Percentiles rank a stretch among this genome's conserved stretches.
These are phyloP conservation scores for Phellopilus nigrolimitatus DNA, from an alignment of 1,284 basidiomycete genomes.

Conservation along the genomic window DNA sequence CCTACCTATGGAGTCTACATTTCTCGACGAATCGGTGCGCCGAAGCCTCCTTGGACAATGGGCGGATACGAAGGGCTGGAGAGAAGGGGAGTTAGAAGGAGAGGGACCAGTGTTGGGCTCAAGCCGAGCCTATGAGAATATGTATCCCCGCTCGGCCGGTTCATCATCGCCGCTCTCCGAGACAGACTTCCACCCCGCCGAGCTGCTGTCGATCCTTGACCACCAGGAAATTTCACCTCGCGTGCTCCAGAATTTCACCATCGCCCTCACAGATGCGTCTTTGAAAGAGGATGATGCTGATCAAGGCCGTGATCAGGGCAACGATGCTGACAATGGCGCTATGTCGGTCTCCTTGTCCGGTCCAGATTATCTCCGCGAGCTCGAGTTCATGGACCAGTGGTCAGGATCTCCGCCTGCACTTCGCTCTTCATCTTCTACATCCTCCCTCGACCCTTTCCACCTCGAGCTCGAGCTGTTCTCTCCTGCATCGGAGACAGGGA, in stretches of 20 bases:
- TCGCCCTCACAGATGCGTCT: conserved; percentile 3
- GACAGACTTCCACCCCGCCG: neutral
- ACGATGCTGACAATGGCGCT: neutral
- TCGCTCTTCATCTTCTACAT: conserved; percentile 13
- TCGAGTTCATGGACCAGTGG: conserved; percentile 12
- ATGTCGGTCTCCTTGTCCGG: neutral
- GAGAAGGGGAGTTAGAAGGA: neutral
- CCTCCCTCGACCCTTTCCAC: conserved; percentile 11
- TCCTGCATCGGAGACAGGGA: conserved; percentile 7
- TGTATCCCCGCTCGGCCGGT: conserved; percentile 8
- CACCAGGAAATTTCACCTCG: conserved; percentile 3
- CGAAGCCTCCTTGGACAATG: conserved; percentile 7
- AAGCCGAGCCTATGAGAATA: neutral
- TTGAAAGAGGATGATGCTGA: neutral
- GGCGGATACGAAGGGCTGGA: conserved; percentile 13
- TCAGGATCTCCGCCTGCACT: conserved; percentile 17
- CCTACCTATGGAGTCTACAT: neutral
- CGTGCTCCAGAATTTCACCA: conserved; percentile 6
- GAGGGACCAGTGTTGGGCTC: neutral
- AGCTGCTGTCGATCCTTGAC: conserved; percentile 2
- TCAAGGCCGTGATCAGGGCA: neutral
- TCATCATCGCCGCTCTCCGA: conserved; percentile 3
- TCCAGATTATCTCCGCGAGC: conserved; percentile 4
- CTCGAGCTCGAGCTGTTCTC: conserved; percentile 14
- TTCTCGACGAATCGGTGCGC: neutral